Evolutionary conservation across 495 filamentous ascomycete genomes (phyloP).

Genomic region (Xylaria acuta): DNA sequence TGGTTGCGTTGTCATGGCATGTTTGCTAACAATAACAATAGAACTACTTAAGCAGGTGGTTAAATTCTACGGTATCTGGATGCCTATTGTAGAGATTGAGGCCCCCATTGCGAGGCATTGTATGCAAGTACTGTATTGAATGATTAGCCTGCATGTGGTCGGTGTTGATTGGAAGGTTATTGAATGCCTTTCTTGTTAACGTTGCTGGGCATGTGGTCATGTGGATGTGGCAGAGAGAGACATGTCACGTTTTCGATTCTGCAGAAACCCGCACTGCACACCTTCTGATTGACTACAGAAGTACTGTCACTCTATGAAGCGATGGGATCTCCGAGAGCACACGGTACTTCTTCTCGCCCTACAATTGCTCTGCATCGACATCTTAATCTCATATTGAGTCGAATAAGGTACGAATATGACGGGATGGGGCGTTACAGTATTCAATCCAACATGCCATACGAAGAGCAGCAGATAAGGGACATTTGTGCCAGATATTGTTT

Average conservation of each 20-base stretch:
- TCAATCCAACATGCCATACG: neutral
- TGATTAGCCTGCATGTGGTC: neutral
- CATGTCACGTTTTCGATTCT: neutral
- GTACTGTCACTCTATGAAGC: neutral
- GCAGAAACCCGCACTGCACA: neutral
- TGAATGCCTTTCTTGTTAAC: neutral
- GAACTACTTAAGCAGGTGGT: neutral
- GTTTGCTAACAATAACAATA: neutral
- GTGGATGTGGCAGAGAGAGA: neutral
- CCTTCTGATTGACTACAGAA: neutral
- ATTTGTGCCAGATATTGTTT: neutral
- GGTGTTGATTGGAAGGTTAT: neutral
- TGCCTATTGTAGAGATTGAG: neutral
- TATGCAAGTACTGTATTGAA: neutral
- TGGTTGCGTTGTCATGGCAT: neutral
- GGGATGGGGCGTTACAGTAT: neutral
- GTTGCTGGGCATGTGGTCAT: neutral
- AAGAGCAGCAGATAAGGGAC: neutral
- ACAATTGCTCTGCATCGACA: neutral
- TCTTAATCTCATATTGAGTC: neutral
- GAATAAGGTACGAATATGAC: neutral
- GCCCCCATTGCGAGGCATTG: neutral
- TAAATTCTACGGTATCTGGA: neutral
- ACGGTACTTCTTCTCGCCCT: neutral
- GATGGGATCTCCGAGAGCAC: neutral